These are phyloP conservation scores for Flaveria robusta DNA, from an alignment of 129 eudicot genomes.

Conservation along the genomic window DNA sequence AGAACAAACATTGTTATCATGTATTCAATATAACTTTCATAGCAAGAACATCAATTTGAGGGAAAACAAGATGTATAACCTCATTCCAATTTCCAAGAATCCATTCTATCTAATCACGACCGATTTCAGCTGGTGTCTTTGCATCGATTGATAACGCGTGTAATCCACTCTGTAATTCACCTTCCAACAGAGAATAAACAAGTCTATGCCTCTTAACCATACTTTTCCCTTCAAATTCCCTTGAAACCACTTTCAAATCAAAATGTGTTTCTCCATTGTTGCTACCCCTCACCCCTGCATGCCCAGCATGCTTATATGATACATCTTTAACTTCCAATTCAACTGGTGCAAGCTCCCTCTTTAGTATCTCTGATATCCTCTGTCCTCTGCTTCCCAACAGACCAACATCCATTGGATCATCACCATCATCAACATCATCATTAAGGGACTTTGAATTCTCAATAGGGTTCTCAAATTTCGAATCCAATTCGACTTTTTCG, in stretches of 20 bases:
- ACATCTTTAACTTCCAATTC: conserved; percentile 75
- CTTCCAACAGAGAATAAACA: conserved; percentile 69
- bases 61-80: conserved; percentile 7
- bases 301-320: conserved; percentile 97
- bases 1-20: background rate
- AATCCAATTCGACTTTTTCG: background rate
- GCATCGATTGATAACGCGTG: conserved; percentile 89
- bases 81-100: conserved; percentile 21
- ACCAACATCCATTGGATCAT: conserved; percentile 25
- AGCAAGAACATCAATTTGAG: conserved; percentile 9
- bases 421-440: background rate
- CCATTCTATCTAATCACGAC: conserved; percentile 1
- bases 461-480: background rate
- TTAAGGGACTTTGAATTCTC: background rate
- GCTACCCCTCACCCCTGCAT: conserved; percentile 76
- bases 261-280: conserved; percentile 81
- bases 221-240: conserved; percentile 90
- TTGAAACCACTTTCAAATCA: conserved; percentile 74
- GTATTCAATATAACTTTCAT: conserved; percentile 22
- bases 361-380: conserved; percentile 58
- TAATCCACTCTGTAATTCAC: conserved; percentile 78
- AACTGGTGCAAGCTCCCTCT: conserved; percentile 57
- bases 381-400: conserved; percentile 68
- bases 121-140: conserved; percentile 81
- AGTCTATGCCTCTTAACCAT: conserved; percentile 88